Conservation (phyloP, 345 rosid genomes). For the Salix viminalis region DNA sequence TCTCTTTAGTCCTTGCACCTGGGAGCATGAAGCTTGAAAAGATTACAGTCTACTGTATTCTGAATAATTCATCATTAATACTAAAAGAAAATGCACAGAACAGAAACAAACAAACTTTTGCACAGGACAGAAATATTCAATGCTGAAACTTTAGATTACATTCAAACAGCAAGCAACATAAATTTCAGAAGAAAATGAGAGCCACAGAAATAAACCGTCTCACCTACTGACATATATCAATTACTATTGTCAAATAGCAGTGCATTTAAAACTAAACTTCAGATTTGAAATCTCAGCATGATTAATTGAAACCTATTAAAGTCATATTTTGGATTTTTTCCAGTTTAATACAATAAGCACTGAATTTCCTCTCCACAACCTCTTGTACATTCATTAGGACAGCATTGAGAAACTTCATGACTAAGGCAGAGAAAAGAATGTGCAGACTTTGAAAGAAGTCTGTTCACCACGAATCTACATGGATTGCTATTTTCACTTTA, state of each 20-base stretch:
- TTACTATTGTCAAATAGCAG: not conserved
- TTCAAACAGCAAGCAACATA: not conserved
- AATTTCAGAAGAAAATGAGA: not conserved
- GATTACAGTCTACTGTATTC: not conserved
- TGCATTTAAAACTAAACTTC: not conserved
- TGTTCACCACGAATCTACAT: not conserved
- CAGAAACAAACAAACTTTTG: too few species aligned
- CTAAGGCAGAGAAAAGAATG: too few species aligned
- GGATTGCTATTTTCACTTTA: not conserved
- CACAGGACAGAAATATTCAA: not conserved
- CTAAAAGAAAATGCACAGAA: not conserved
- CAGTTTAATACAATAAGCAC: not conserved
- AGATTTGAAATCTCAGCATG: too few species aligned
- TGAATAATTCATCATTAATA: not conserved
- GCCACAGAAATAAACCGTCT: not conserved
- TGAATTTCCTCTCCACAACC: not conserved
- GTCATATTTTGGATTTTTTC: not conserved
- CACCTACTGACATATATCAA: not conserved
- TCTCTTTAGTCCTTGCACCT: conserved; percentile 80
- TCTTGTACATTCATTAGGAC: not conserved
- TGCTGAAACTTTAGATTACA: not conserved
- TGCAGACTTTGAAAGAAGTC: not conserved
- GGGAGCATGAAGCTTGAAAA: conserved; percentile 16
- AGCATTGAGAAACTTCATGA: too few species aligned
- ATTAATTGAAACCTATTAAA: too few species aligned